Conservation (phyloP, 169 alveolate genomes). For the Plasmodium relictum region DNA sequence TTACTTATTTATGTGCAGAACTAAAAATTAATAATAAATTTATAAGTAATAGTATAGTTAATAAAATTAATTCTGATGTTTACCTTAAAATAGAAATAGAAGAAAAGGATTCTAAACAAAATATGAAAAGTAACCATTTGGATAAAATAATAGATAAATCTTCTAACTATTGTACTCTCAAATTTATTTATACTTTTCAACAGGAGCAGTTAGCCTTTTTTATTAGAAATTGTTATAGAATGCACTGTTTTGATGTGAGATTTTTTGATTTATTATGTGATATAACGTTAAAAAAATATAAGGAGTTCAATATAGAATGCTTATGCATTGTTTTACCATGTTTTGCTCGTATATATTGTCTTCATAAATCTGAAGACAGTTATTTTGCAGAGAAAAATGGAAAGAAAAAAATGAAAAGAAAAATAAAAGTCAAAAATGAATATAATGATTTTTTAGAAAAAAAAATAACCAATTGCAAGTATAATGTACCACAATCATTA, state of each 20-base stretch:
- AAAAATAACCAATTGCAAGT: constrained; percentile 34
- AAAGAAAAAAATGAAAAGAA: background rate
- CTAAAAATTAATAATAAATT: constrained; percentile 22
- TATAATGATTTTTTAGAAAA: constrained; percentile 27
- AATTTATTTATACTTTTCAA: constrained; percentile 45
- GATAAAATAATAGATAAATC: background rate
- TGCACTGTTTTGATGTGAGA: constrained; percentile 72
- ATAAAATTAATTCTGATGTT: constrained; percentile 7
- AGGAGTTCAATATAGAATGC: background rate
- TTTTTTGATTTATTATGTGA: constrained; percentile 73
- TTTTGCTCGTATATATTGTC: constrained; percentile 69
- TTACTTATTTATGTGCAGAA: constrained; percentile 74
- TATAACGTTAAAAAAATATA: constrained; percentile 4
- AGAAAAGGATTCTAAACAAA: constrained; percentile 8
- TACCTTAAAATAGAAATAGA: background rate
- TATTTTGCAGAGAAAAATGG: background rate
- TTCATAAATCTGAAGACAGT: background rate
- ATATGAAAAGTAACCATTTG: background rate
- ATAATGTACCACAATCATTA: constrained; percentile 38
- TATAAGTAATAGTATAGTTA: constrained; percentile 23
- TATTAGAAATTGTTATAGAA: constrained; percentile 63
- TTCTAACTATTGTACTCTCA: background rate
- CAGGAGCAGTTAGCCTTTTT: constrained; percentile 43
- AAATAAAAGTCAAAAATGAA: constrained; percentile 1
- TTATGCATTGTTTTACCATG: constrained; percentile 60